Conservation (phyloP, 2,329 filamentous ascomycete species). For the Periglandula ipomoeae region DNA sequence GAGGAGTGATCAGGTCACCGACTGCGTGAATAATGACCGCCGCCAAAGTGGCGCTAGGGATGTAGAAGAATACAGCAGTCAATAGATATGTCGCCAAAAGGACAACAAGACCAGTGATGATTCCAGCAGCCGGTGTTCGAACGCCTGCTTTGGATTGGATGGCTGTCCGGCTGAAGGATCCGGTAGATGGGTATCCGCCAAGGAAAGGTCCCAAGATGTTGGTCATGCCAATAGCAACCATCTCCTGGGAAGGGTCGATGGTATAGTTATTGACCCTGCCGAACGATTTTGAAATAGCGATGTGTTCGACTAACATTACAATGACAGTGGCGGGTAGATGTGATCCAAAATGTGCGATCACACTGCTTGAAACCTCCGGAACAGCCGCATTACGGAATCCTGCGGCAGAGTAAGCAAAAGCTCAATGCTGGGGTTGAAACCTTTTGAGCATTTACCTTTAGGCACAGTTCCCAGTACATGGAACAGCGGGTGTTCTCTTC, state of each 20-base stretch:
- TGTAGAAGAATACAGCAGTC: constrained; percentile 86
- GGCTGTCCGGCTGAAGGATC: constrained; percentile 91
- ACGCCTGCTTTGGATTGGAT: constrained; percentile 98
- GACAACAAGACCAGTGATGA: constrained; percentile 79
- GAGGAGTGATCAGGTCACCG: constrained; percentile 81
- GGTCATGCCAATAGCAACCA: constrained; percentile 86
- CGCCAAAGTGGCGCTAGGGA: constrained; percentile 69
- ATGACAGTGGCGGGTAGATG: constrained; percentile 82
- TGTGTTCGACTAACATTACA: constrained; percentile 93
- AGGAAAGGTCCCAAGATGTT: constrained; percentile 89
- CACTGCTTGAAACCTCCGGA: constrained; percentile 55
- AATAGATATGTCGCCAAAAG: constrained; percentile 84
- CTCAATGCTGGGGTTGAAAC: not conserved
- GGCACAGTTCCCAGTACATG: constrained; percentile 69
- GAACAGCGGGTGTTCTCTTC: constrained; percentile 56
- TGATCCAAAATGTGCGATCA: constrained; percentile 59
- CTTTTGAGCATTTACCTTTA: constrained; percentile 37
- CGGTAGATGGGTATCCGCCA: constrained; percentile 84
- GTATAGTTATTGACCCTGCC: constrained; percentile 93
- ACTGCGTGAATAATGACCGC: constrained; percentile 96
- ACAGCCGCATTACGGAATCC: constrained; percentile 74
- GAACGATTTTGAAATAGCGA: constrained; percentile 95
- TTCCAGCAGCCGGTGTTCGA: constrained; percentile 79
- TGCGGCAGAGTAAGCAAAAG: constrained; percentile 8
- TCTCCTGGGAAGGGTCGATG: constrained; percentile 90